Evolutionary conservation across 768 basidiomycete species (phyloP).

Genomic region (Tulasnella calospora): DNA sequence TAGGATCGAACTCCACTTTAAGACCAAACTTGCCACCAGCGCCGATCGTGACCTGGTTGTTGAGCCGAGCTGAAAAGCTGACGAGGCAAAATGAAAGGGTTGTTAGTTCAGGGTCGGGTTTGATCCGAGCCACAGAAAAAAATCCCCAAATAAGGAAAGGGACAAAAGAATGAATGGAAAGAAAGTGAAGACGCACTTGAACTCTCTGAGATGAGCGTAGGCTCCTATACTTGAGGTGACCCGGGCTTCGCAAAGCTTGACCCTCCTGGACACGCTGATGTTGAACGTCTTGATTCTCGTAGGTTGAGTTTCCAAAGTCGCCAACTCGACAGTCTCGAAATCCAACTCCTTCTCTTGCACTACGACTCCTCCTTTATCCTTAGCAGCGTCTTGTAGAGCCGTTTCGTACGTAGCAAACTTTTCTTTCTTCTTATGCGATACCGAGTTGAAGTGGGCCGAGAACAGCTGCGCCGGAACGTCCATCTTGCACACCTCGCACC

Average conservation of each 20-base stretch:
- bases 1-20: slow-evolving; percentile 9
- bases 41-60: neutral
- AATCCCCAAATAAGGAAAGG: no score
- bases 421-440: slow-evolving; percentile 5
- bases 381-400: slow-evolving; percentile 3
- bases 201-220: slow-evolving; percentile 6
- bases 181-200: slow-evolving; percentile 2
- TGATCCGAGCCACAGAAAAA: neutral
- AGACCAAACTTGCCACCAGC: slow-evolving; percentile 1
- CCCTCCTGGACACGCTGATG: neutral
- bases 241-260: slow-evolving; percentile 11
- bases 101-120: neutral
- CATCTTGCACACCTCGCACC: slow-evolving; percentile 2
- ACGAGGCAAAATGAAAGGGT: neutral
- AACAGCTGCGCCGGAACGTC: neutral
- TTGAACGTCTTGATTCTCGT: neutral
- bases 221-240: slow-evolving; percentile 2
- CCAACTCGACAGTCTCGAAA: slow-evolving; percentile 16
- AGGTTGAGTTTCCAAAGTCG: neutral
- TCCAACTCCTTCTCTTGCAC: slow-evolving; percentile 3
- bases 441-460: neutral
- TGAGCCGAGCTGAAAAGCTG: slow-evolving; percentile 16
- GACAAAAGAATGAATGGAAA: no score
- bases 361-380: slow-evolving; percentile 16
- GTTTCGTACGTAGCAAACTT: neutral